phyloP scores from a whole-genome alignment of 495 filamentous ascomycete genomes.

The Tirmania nivea region DNA sequence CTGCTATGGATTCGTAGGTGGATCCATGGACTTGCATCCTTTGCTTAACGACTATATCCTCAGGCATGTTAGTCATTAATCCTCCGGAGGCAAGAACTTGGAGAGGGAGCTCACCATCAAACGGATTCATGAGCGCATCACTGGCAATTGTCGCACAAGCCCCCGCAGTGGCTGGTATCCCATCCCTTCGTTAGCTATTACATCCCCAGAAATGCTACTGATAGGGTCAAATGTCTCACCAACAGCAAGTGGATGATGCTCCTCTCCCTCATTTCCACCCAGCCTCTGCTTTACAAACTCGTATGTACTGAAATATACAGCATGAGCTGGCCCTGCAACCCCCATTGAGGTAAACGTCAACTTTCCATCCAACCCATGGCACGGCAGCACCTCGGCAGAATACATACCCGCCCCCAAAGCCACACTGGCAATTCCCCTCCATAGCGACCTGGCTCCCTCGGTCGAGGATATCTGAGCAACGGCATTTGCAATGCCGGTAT shows the following conservation, averaged over 20 bases:
- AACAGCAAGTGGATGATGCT: constrained; percentile 84
- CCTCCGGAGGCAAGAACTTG: background rate
- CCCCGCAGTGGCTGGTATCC: constrained; percentile 52
- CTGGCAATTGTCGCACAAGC: constrained; percentile 88
- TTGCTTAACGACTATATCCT: constrained; percentile 73
- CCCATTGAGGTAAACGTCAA: background rate
- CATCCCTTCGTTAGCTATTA: background rate
- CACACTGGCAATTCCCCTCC: constrained; percentile 92
- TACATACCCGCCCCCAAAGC: constrained; percentile 75
- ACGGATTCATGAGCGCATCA: constrained; percentile 98
- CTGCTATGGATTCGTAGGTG: constrained; percentile 57
- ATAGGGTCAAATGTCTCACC: constrained; percentile 29
- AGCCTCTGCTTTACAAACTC: constrained; percentile 90
- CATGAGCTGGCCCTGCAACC: constrained; percentile 68
- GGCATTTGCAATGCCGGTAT: constrained; percentile 78
- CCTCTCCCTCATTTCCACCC: constrained; percentile 70
- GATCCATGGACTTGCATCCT: constrained; percentile 97
- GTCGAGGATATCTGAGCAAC: constrained; percentile 73
- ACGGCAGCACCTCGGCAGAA: too few relatives aligned
- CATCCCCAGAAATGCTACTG: background rate
- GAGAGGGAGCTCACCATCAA: constrained; percentile 52
- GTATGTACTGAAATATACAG: constrained; percentile 95
- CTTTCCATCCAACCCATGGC: constrained; percentile 13
- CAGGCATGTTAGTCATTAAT: too few relatives aligned
- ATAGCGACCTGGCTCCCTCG: constrained; percentile 77